Evolutionary conservation across 2,329 filamentous ascomycete genomes (phyloP), one percentile per base, ranked within the genome.

Genomic region (Epichloe coenophiala): DNA sequence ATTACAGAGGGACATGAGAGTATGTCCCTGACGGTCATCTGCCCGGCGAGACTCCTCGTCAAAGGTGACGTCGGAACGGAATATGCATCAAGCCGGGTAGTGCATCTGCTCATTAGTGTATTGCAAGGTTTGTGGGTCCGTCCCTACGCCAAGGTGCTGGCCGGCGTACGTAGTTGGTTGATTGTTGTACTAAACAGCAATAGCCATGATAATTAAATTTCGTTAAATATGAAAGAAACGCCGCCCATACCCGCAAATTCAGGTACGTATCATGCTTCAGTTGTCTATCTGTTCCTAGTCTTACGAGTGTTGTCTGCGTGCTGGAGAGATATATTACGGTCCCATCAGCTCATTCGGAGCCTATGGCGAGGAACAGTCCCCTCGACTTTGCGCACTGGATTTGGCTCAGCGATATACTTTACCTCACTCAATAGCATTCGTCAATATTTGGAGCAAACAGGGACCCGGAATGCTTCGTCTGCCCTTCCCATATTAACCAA

Each of bases 361-460:
- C 80, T 98, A 63, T 98, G 93, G 91, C 83, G 93, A 55, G 93
- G 93, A 50, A 95, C 93, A 4, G 74, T 93, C 1, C 93, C 93
- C 23, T 95, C 88, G 2, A 88, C 89, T n/a, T 77, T 97, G 45
- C 85, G 93, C 53, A 98, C 93, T 2, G 91, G 93, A 52, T 83
- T 94, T 62, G 93, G 93, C 27, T 91, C 86, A 1, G 93, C 93
- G 8, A 78, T 98, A 48, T 98, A 98, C 71, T 97, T 98, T 65
- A 88, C 88, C 41, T 81, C 82, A 43, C 78, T 98, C 54, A 95
- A 95, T 65, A 76, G 82, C 15, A 76, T 95, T 54, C 84, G 89
- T n/a, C 83, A 88, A 53, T 72, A 76, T 58, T 73, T 84, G 6
- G 58, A 61, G 8, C 57, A 57, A 41, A 59, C 59, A 11, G 57